A percentile compares a stretch with the other conserved stretches of the same genome.
phyloP scores from a whole-genome alignment of 148 eudicot genomes.

The Rhododendron vialii region DNA sequence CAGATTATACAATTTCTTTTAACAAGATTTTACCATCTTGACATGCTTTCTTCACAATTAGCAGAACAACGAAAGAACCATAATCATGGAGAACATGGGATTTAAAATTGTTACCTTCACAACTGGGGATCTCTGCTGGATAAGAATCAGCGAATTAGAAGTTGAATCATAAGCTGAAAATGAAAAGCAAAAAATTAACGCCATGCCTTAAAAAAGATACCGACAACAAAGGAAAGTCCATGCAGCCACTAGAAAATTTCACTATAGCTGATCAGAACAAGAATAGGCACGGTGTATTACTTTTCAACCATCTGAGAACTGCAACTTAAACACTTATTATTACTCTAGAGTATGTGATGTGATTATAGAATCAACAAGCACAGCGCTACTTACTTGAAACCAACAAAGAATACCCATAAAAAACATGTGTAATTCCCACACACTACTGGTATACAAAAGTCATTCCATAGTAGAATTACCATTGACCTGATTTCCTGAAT shows the following conservation, averaged over 20 bases:
- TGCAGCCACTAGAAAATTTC: not conserved
- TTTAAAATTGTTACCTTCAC: slow-evolving; percentile 50
- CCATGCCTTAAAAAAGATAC: slow-evolving; percentile 9
- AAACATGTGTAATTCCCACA: not conserved
- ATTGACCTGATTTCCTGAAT: not conserved
- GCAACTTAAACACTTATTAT: not conserved
- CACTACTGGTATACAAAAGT: not conserved
- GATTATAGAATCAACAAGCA: not conserved
- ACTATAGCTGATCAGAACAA: not conserved
- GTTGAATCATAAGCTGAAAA: slow-evolving; percentile 63
- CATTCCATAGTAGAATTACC: not conserved
- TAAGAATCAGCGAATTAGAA: slow-evolving; percentile 44
- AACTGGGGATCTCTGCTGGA: slow-evolving; percentile 91
- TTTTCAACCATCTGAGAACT: not conserved
- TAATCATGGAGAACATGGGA: not conserved
- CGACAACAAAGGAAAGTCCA: not conserved
- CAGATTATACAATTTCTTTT: not conserved
- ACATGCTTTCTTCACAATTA: not conserved
- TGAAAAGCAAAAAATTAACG: not conserved
- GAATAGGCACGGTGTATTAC: not conserved
- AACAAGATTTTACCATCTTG: not conserved
- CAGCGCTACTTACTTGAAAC: not conserved
- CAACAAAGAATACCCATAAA: not conserved
- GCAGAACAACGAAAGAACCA: not conserved
- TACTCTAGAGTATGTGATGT: not conserved